These are phyloP conservation scores for Fusarium sp. DNA, from an alignment of 2,329 filamentous ascomycete genomes.

Conservation along the genomic window DNA sequence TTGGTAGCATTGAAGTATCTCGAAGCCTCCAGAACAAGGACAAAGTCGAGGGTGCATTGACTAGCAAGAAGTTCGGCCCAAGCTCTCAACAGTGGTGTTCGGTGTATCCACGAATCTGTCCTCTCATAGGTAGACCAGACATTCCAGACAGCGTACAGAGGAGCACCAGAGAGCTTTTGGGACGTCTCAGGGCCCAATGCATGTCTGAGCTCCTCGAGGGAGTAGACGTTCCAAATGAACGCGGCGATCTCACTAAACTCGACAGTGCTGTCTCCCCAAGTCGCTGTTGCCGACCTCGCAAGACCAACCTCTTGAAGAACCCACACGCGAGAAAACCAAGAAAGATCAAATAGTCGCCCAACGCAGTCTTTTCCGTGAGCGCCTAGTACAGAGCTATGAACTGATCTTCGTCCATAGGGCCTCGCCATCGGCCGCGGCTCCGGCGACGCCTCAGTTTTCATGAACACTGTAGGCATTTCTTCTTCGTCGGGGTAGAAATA, in stretches of 20 bases:
- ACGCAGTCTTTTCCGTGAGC: neutral
- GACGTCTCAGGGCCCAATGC: neutral
- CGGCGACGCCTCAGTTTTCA: neutral
- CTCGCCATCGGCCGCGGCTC: neutral
- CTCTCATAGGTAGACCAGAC: slow-evolving; percentile 19
- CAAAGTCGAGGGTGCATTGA: slow-evolving; percentile 10
- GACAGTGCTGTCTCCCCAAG: slow-evolving; percentile 3
- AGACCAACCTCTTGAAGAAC: slow-evolving; percentile 8
- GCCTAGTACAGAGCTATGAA: neutral
- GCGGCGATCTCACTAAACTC: slow-evolving; percentile 13
- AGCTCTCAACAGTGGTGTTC: neutral
- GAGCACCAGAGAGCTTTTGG: neutral
- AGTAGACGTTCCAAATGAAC: slow-evolving; percentile 11
- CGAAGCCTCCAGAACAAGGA: slow-evolving; percentile 16
- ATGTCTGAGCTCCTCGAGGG: neutral
- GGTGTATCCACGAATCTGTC: slow-evolving; percentile 5
- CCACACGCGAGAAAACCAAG: slow-evolving; percentile 18
- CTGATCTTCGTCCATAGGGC: neutral
- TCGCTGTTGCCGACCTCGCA: slow-evolving; percentile 2
- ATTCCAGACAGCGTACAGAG: slow-evolving; percentile 14
- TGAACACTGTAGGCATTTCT: neutral
- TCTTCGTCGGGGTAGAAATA: neutral
- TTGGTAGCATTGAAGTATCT: slow-evolving; percentile 20
- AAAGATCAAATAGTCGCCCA: neutral
- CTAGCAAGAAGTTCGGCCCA: neutral